Evolutionary conservation across 2,329 filamentous ascomycete genomes (phyloP), one percentile per base, ranked within the genome.

Genomic region (Apiospora rasikravindrae): DNA sequence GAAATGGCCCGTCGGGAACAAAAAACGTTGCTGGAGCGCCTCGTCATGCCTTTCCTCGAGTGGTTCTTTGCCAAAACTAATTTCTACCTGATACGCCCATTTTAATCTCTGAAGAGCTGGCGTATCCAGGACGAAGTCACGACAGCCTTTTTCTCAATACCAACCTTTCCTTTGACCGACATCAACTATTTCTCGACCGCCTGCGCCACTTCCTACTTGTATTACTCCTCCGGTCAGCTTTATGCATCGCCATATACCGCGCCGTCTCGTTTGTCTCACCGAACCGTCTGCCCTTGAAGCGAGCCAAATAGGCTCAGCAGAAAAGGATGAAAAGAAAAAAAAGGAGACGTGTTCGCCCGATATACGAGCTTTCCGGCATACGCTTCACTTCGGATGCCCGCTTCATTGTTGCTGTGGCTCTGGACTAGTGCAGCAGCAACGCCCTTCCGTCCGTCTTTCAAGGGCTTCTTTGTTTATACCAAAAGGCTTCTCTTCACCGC

Each of bases 121-220:
- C 82, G 82, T 83, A 81, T 79, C 80, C 80, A 83, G 82, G 81
- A 86, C 82, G 84, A 86, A 83, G 83, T 85, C 82, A 86, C 81
- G 84, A 86, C 80, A 81, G 76, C 78, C 77, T 80, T 81, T 81
- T 81, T 81, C 80, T 78, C 78, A 78, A 79, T 80, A 79, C 76
- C 74, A 74, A 72, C 66, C 29, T 77, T 78, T 77, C 75, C 75
- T 78, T 78, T 77, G 74, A 73, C 71, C 71, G 72, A 73, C 73
- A 77, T 73, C 75, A 75, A 76, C 77, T 78, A 77, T 77, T 76
- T 74, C 77, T 72, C 45, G 47, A 69, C 45, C 68, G 47, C 68
- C 47, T 53, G 45, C 68, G 68, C 73, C 74, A 74, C 74, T 75
- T 74, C 71, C 68, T 26, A 70, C 68, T 69, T 72, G 71, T 72